Evolutionary conservation across 1,284 basidiomycete genomes (phyloP).

Genomic region (Marasmius oreades): DNA sequence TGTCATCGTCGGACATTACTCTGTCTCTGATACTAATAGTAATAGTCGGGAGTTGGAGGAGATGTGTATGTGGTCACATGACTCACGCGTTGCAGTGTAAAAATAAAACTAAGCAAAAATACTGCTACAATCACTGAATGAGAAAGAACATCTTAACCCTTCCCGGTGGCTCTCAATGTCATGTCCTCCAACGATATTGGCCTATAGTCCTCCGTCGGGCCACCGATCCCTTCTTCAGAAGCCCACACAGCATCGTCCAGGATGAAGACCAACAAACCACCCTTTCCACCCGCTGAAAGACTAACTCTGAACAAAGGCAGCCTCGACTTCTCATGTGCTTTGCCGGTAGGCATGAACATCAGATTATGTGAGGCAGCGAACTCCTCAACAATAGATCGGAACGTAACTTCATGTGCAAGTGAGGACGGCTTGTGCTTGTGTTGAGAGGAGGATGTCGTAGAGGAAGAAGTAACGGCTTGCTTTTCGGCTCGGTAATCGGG

Average conservation of each 20-base stretch:
- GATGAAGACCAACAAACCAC: slow-evolving; percentile 82
- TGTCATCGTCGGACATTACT: too few species aligned
- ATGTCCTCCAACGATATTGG: slow-evolving; percentile 68
- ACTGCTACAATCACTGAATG: too few species aligned
- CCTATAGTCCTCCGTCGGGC: slow-evolving; percentile 51
- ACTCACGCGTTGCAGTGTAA: too few species aligned
- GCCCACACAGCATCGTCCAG: slow-evolving; percentile 89
- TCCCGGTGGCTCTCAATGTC: slow-evolving; percentile 56
- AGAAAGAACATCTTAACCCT: neutral
- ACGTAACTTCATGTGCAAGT: slow-evolving; percentile 78
- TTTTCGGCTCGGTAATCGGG: slow-evolving; percentile 55
- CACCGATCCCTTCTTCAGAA: slow-evolving; percentile 35
- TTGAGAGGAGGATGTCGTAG: slow-evolving; percentile 11
- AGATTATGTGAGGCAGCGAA: slow-evolving; percentile 81
- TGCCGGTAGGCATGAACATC: slow-evolving; percentile 83
- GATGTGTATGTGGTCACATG: too few species aligned
- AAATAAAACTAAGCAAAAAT: too few species aligned
- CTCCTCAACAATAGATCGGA: slow-evolving; percentile 89
- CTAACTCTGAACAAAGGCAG: slow-evolving; percentile 87
- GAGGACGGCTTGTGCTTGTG: slow-evolving; percentile 32
- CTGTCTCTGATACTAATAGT: too few species aligned
- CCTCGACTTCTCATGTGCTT: slow-evolving; percentile 76
- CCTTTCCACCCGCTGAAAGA: slow-evolving; percentile 72
- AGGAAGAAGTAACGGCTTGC: slow-evolving; percentile 20
- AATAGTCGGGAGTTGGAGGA: too few species aligned